Evolutionary conservation across 2,329 filamentous ascomycete genomes (phyloP), one percentile per base, ranked within the genome.

Genomic region (Exophiala lecanii-corni): DNA sequence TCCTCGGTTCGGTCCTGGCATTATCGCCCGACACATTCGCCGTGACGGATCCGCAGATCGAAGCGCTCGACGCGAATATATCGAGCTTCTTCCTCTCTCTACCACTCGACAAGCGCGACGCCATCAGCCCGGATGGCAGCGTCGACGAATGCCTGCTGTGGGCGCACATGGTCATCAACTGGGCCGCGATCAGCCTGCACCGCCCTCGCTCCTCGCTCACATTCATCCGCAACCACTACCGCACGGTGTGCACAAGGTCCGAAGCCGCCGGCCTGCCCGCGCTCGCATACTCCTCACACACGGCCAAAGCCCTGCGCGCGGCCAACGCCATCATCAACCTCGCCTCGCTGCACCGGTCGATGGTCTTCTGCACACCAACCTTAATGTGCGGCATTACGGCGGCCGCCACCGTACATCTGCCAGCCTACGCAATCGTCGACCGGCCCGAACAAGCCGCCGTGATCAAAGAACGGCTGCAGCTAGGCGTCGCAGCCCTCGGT

Each of bases 81-180:
- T 73, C 74, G 10, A 89, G 88, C 60, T 95, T 87, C 86, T 76
- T 80, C 41, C 76, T 91, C 36, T 84, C 92, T 56, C 70, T 95
- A 1, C 89, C 89, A 0, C 70, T 75, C 12, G 73, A 73, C 10
- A 94, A 94, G 65, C 73, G 74, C 42, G 78, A 86, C 48, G 73
- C 86, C 12, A 69, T 94, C 40, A 76, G 79, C 46, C 75, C 77
- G 49, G 78, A 83, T 54, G 82, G 86, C 21, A 75, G 79, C 40
- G 72, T 89, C 9, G 89, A 96, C 60, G 87, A 94, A 41, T 62
- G 63, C 57, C 57, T 68, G 30, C 63, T 66, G 38, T 59, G 64
- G 36, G 63, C 64, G 4, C 64, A 67, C 31, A 45, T 60, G n/a
- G 63, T 57, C 5, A 64, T 66, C 32, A 55, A 59, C 44, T 66